Percentiles rank a stretch among this genome's conserved stretches.
Evolutionary conservation across 768 basidiomycete species (phyloP).

Genomic region (Auricularia sp.): DNA sequence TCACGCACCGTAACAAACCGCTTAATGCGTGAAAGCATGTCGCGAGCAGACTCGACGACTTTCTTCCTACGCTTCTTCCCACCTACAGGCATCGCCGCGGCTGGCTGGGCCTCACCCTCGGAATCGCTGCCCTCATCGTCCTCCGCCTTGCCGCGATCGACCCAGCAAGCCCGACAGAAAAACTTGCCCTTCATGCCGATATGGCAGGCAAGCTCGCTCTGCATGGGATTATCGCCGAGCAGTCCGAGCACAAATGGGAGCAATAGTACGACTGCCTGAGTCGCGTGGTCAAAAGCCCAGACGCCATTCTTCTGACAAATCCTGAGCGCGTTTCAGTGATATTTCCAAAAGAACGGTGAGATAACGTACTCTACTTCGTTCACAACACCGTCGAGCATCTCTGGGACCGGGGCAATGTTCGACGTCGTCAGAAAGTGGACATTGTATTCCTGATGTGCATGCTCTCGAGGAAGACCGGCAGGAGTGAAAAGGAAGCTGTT

Average conservation of each 20-base stretch:
- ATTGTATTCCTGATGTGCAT: slow-evolving; percentile 9
- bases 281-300: slow-evolving; percentile 28
- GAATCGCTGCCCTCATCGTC: no score
- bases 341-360: slow-evolving; percentile 9
- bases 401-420: slow-evolving; percentile 30
- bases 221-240: slow-evolving; percentile 40
- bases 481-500: slow-evolving; percentile 19
- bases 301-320: slow-evolving; percentile 22
- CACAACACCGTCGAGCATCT: slow-evolving; percentile 30
- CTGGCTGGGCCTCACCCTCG: no score
- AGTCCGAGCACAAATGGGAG: slow-evolving; percentile 11
- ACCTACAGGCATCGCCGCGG: no score
- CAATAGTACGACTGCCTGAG: slow-evolving; percentile 5
- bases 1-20: no score
- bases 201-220: slow-evolving; percentile 35
- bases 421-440: slow-evolving; percentile 13
- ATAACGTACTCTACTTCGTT: slow-evolving; percentile 21
- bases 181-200: slow-evolving; percentile 28
- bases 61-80: no score
- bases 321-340: no score
- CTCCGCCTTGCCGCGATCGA: slow-evolving; percentile 13
- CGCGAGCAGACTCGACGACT: no score
- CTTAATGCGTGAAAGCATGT: no score
- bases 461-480: slow-evolving; percentile 13
- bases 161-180: slow-evolving; percentile 34